Conservation (phyloP, 2,329 filamentous ascomycete species). For the Nemania sp. region DNA sequence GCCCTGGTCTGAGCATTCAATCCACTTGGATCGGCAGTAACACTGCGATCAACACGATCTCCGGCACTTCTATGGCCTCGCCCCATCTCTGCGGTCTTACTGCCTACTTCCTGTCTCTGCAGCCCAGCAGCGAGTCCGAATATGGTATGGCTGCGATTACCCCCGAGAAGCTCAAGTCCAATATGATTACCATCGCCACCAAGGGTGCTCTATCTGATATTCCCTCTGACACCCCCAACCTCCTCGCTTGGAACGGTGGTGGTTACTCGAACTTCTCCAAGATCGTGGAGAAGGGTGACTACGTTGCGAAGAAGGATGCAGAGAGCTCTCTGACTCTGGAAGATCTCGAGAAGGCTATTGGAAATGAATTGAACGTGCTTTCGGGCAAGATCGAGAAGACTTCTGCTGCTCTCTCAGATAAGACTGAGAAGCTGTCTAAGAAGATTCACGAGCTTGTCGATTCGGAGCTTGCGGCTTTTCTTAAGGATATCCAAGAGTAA, state of each 20-base stretch:
- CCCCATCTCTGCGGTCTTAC: constrained; percentile 95
- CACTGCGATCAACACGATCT: constrained; percentile 97
- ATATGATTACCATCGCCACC: constrained; percentile 82
- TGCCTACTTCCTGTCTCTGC: constrained; percentile 96
- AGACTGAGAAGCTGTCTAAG: constrained; percentile 64
- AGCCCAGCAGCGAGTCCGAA: constrained; percentile 86
- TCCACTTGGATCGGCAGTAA: constrained; percentile 99
- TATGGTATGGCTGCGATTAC: constrained; percentile 89
- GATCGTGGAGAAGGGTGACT: constrained; percentile 75
- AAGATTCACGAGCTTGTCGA: constrained; percentile 66
- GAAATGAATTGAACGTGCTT: constrained; percentile 63
- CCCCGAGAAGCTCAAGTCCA: constrained; percentile 90
- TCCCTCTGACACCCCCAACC: constrained; percentile 83
- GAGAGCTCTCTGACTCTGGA: constrained; percentile 52
- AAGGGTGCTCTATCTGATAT: constrained; percentile 77
- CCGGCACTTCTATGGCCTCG: constrained; percentile 98
- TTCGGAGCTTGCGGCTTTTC: constrained; percentile 62
- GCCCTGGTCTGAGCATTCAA: constrained; percentile 92
- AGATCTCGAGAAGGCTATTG: constrained; percentile 62
- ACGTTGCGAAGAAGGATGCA: constrained; percentile 56
- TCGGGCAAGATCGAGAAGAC: constrained; percentile 60
- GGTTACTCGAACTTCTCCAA: constrained; percentile 87
- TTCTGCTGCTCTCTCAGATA: constrained; percentile 54
- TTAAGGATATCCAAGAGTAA: constrained; percentile 54
- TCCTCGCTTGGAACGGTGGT: constrained; percentile 98